A percentile compares a stretch with the other conserved stretches of the same genome.
Evolutionary conservation across 192 early-diverging fungal genomes (phyloP).

Genomic region (Backusella sp.): DNA sequence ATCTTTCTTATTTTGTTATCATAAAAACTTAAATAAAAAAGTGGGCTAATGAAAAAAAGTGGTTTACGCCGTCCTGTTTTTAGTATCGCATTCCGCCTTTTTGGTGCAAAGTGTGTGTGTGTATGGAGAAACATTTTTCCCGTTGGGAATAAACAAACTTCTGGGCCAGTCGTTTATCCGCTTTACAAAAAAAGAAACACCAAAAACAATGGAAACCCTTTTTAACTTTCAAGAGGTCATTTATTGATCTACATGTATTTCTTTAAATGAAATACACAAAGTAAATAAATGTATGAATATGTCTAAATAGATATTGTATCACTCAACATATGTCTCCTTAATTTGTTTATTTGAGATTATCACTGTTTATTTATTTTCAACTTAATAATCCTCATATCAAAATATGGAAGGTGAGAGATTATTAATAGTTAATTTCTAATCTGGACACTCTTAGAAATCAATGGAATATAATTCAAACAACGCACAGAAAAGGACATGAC

Average conservation of each 20-base stretch:
- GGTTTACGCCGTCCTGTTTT: not conserved
- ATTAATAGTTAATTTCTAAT: not conserved
- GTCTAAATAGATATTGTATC: not conserved
- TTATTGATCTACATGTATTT: not conserved
- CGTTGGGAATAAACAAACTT: not conserved
- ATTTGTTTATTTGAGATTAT: not conserved
- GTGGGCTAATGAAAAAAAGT: not conserved
- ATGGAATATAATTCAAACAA: not conserved
- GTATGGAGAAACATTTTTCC: not conserved
- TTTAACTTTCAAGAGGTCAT: not conserved
- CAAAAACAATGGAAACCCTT: not conserved
- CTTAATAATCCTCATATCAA: not conserved
- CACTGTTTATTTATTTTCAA: not conserved
- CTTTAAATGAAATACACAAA: not conserved
- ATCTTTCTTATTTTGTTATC: not conserved
- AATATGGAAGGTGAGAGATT: not conserved
- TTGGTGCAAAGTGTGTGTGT: not conserved
- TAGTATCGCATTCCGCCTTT: not conserved
- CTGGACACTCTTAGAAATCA: not conserved
- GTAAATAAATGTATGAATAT: slow-evolving; percentile 1
- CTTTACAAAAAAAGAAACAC: not conserved
- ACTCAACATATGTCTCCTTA: not conserved
- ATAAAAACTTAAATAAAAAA: not conserved
- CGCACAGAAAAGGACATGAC: not conserved
- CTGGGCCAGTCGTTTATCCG: not conserved